Conservation (phyloP, 257 asterid genomes). For the Solanum pinnatisectum region DNA sequence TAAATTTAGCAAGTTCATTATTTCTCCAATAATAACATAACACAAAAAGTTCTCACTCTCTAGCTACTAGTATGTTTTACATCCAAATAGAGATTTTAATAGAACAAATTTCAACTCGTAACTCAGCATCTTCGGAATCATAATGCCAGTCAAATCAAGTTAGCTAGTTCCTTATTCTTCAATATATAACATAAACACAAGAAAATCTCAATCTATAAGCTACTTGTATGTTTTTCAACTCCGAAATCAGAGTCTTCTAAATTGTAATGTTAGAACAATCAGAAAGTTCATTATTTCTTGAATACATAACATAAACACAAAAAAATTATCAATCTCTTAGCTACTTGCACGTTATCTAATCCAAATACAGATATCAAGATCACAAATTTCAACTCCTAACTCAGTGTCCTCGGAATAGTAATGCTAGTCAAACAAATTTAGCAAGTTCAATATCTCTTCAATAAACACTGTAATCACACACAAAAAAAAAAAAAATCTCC, state of each 20-base stretch:
- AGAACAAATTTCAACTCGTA: not conserved
- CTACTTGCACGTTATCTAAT: not conserved
- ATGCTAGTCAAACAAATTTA: not conserved
- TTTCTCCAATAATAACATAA: not conserved
- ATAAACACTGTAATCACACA: not conserved
- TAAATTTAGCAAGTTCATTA: not conserved
- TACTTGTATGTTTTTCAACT: not conserved
- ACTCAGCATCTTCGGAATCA: not conserved
- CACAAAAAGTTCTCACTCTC: not conserved
- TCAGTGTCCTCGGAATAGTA: not conserved
- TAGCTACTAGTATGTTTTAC: not conserved
- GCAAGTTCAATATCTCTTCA: not conserved
- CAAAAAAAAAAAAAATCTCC: not conserved
- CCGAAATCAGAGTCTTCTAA: not conserved
- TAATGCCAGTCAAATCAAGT: not conserved
- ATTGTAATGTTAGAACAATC: not conserved
- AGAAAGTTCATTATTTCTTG: not conserved
- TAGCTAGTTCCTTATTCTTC: not conserved
- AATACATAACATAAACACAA: not conserved
- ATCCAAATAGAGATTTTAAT: not conserved
- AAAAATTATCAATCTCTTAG: not conserved
- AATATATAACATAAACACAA: not conserved
- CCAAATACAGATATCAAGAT: not conserved
- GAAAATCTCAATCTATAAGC: not conserved
- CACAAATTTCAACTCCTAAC: not conserved